Conservation (phyloP, 2,329 filamentous ascomycete genomes). For the Leptographium flavum region DNA sequence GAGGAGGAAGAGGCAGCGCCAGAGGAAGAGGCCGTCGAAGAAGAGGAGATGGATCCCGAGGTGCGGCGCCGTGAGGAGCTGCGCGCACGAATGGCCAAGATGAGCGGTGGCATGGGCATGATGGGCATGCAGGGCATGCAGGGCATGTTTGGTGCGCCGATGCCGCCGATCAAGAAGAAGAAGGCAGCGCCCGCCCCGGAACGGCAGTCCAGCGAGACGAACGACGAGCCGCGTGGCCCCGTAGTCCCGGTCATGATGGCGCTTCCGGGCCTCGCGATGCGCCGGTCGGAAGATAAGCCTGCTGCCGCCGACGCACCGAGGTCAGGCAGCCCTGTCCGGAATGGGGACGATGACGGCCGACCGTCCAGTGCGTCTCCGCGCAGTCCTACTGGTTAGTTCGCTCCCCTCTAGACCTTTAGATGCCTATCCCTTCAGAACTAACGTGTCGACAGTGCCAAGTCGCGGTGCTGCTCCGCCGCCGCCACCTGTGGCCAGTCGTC, state of each 20-base stretch:
- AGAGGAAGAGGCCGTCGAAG: slow-evolving; percentile 24
- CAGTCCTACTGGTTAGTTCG: slow-evolving; percentile 17
- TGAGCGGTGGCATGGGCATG: slow-evolving; percentile 97
- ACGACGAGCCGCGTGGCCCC: slow-evolving; percentile 32
- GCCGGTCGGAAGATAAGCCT: slow-evolving; percentile 29
- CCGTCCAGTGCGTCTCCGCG: slow-evolving; percentile 14
- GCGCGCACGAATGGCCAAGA: slow-evolving; percentile 91
- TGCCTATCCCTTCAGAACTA: neutral
- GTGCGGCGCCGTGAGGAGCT: slow-evolving; percentile 74
- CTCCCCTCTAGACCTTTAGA: neutral
- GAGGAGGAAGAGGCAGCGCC: neutral
- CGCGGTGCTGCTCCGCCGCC: slow-evolving; percentile 21
- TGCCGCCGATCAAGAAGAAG: slow-evolving; percentile 45
- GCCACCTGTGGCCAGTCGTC: slow-evolving; percentile 34
- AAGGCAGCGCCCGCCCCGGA: slow-evolving; percentile 19
- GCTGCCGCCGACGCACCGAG: neutral
- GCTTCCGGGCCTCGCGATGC: slow-evolving; percentile 58
- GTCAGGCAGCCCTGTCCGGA: slow-evolving; percentile 5
- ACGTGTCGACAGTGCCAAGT: slow-evolving; percentile 15
- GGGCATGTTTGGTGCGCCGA: slow-evolving; percentile 70
- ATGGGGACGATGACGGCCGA: slow-evolving; percentile 20
- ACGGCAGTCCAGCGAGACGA: slow-evolving; percentile 27
- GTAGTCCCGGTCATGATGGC: slow-evolving; percentile 46
- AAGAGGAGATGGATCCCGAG: slow-evolving; percentile 64
- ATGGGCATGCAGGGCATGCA: slow-evolving; percentile 71